Conservation (phyloP, 164 flowering plant species). For the Sedum album region DNA sequence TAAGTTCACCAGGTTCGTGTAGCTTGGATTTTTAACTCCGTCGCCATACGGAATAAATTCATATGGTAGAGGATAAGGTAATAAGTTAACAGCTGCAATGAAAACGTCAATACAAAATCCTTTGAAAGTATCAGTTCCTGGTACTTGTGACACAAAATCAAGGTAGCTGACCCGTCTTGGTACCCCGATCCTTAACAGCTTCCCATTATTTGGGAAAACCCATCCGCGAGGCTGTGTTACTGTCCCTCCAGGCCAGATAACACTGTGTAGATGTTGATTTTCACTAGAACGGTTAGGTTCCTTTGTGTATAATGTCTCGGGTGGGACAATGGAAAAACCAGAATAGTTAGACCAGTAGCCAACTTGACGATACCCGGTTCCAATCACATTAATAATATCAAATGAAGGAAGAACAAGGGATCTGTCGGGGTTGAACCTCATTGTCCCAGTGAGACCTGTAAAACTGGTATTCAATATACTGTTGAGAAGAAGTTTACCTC, state of each 20-base stretch:
- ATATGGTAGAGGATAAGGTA: conserved; percentile 77
- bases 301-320: conserved; percentile 48
- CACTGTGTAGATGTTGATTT: conserved; percentile 35
- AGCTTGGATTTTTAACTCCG: conserved; percentile 60
- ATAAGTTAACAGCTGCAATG: conserved; percentile 55
- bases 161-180: conserved; percentile 48
- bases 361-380: conserved; percentile 45
- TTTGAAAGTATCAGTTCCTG: conserved; percentile 35
- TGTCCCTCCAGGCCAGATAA: conserved; percentile 70
- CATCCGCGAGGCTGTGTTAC: conserved; percentile 60
- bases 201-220: conserved; percentile 66
- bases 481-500: conserved; percentile 35
- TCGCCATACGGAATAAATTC: conserved; percentile 61
- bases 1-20: conserved; percentile 48
- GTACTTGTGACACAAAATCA: conserved; percentile 51
- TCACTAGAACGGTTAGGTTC: conserved; percentile 48
- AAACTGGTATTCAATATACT: conserved; percentile 34
- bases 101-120: conserved; percentile 92
- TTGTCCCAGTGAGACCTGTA: conserved; percentile 50
- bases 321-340: conserved; percentile 49
- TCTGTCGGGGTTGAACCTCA: conserved; percentile 42
- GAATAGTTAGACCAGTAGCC: conserved; percentile 81
- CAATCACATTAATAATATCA: conserved; percentile 67
- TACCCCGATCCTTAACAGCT: conserved; percentile 49
- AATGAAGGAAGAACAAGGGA: conserved; percentile 53